Conservation (phyloP, 164 flowering plant species). For the Santalum album region DNA sequence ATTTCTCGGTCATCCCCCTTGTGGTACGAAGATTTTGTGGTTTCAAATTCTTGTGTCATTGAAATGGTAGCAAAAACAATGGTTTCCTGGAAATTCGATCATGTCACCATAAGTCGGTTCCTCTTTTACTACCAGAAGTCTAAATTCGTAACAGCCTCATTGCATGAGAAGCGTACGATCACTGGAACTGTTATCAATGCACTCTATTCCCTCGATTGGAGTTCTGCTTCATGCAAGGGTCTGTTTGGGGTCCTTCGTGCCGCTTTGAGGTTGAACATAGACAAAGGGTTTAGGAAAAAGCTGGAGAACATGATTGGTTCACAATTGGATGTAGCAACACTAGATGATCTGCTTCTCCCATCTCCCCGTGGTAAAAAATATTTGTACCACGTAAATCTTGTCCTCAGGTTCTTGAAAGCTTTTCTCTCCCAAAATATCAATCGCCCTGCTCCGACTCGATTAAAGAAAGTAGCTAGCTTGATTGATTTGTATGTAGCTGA, state of each 20-base stretch:
- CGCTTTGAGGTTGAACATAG: conserved; percentile 28
- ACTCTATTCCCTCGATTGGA: conserved; percentile 43
- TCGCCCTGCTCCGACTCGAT: conserved; percentile 15
- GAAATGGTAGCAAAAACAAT: conserved; percentile 26
- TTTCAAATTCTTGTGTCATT: conserved; percentile 26
- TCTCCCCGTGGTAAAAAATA: conserved; percentile 36
- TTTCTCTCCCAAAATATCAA: conserved; percentile 28
- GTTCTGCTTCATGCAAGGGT: conserved; percentile 43
- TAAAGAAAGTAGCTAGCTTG: conserved; percentile 44
- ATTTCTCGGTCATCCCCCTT: too few species aligned
- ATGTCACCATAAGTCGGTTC: conserved; percentile 38
- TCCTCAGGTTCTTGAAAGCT: conserved; percentile 49
- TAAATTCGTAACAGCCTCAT: conserved; percentile 20
- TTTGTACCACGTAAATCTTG: conserved; percentile 62
- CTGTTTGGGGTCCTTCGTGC: conserved; percentile 49
- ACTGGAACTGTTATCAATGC: conserved; percentile 30
- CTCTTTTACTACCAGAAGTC: conserved; percentile 58
- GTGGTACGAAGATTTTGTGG: conserved; percentile 28
- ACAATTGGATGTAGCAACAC: conserved; percentile 55
- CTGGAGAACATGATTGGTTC: conserved; percentile 68
- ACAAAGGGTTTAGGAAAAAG: conserved; percentile 28
- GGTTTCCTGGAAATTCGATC: conserved; percentile 39
- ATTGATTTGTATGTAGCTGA: conserved; percentile 60
- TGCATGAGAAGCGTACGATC: conserved; percentile 33
- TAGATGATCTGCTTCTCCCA: conserved; percentile 68